These are phyloP conservation scores for Lactarius evosmus DNA, from an alignment of 768 basidiomycete genomes.

Conservation along the genomic window DNA sequence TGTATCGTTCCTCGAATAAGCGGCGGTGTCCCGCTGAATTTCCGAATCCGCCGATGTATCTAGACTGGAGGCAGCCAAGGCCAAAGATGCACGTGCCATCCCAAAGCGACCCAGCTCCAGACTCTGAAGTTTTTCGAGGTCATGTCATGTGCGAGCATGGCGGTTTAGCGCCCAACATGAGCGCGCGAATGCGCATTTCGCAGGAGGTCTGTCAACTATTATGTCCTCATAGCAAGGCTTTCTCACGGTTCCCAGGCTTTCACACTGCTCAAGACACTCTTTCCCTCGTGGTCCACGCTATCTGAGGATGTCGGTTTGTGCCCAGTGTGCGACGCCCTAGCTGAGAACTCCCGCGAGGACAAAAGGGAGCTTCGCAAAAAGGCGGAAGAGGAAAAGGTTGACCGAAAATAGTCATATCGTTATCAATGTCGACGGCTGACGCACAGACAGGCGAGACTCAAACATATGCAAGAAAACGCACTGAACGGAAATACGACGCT, in stretches of 20 bases:
- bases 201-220: slow-evolving; percentile 42
- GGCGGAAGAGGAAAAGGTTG: slow-evolving; percentile 79
- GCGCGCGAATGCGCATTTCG: slow-evolving; percentile 61
- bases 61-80: slow-evolving; percentile 70
- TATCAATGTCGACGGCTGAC: background rate
- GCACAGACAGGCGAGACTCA: slow-evolving; percentile 52
- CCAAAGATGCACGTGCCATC: slow-evolving; percentile 72
- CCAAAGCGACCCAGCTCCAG: slow-evolving; percentile 64
- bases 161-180: slow-evolving; percentile 50
- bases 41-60: background rate
- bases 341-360: slow-evolving; percentile 56
- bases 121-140: slow-evolving; percentile 48
- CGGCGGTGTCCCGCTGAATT: slow-evolving; percentile 10
- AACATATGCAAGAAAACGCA: slow-evolving; percentile 57
- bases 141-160: slow-evolving; percentile 77
- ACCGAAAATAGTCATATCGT: background rate
- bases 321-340: slow-evolving; percentile 55
- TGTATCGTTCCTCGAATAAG: slow-evolving; percentile 5
- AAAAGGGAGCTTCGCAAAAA: slow-evolving; percentile 58
- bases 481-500: slow-evolving; percentile 45
- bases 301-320: slow-evolving; percentile 53
- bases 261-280: slow-evolving; percentile 51
- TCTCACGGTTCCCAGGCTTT: slow-evolving; percentile 45
- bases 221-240: slow-evolving; percentile 11
- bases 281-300: slow-evolving; percentile 62